A percentile compares a stretch with the other conserved stretches of the same genome.
Conservation (phyloP, 2,329 filamentous ascomycete species). For the Colletotrichum lindemuthianum region DNA sequence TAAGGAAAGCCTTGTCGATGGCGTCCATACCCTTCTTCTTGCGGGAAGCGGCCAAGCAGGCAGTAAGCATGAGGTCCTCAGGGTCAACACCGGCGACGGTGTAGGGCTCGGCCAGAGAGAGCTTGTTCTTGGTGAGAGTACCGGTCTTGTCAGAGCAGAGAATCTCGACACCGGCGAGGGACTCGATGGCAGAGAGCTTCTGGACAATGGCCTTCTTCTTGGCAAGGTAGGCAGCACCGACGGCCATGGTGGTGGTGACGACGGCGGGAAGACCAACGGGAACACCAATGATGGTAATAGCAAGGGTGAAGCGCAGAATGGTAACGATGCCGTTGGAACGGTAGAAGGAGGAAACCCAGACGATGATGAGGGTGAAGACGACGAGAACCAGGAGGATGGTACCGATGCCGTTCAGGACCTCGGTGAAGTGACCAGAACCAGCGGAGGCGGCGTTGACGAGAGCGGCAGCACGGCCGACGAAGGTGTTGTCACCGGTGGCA, state of each 20-base stretch:
- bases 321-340: constrained; percentile 81
- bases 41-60: constrained; percentile 87
- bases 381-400: constrained; percentile 83
- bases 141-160: constrained; percentile 96
- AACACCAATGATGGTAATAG: constrained; percentile 91
- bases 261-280: constrained; percentile 93
- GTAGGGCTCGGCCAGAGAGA: constrained; percentile 86
- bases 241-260: constrained; percentile 94
- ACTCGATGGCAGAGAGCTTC: constrained; percentile 92
- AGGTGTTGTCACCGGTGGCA: constrained; percentile 88
- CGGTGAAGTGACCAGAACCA: constrained; percentile 87
- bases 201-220: constrained; percentile 95
- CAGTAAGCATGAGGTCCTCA: constrained; percentile 91
- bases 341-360: constrained; percentile 91
- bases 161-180: constrained; percentile 90
- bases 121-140: constrained; percentile 94
- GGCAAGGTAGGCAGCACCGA: constrained; percentile 89
- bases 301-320: constrained; percentile 86
- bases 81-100: constrained; percentile 83
- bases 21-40: constrained; percentile 97
- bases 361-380: constrained; percentile 80
- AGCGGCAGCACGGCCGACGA: constrained; percentile 88
- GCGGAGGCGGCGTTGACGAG: constrained; percentile 81
- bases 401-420: constrained; percentile 89
- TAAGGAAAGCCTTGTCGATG: constrained; percentile 95